Conservation (phyloP, 306 rosid species). For the Vigna reflexopilosa region DNA sequence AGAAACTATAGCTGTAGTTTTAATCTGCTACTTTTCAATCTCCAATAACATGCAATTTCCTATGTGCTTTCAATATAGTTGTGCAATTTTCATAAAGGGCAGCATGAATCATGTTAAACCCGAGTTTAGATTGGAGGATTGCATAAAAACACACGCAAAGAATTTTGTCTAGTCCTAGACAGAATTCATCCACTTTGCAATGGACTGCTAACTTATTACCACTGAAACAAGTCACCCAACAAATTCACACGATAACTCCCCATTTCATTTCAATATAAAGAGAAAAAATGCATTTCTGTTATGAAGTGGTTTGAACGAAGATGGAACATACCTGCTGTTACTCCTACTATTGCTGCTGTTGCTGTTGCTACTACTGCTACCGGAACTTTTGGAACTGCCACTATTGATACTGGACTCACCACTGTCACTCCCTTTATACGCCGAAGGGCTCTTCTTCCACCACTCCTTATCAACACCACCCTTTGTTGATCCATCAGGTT, state of each 20-base stretch:
- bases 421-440: constrained; percentile 54
- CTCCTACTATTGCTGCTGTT: constrained; percentile 45
- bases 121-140: too few species aligned
- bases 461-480: constrained; percentile 66
- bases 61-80: neutral
- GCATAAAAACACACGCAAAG: neutral
- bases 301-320: neutral
- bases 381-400: constrained; percentile 68
- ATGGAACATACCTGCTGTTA: constrained; percentile 59
- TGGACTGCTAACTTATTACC: neutral
- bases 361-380: constrained; percentile 57
- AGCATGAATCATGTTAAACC: neutral
- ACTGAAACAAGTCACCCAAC: neutral
- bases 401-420: constrained; percentile 62
- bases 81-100: neutral
- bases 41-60: neutral
- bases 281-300: too few species aligned
- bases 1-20: neutral
- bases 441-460: constrained; percentile 74
- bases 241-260: neutral
- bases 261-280: too few species aligned
- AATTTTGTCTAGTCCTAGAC: neutral
- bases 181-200: neutral
- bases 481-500: constrained; percentile 53
- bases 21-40: neutral